Conservation (phyloP, 352 stramenopile species). For the Phytophthora pinifolia region DNA sequence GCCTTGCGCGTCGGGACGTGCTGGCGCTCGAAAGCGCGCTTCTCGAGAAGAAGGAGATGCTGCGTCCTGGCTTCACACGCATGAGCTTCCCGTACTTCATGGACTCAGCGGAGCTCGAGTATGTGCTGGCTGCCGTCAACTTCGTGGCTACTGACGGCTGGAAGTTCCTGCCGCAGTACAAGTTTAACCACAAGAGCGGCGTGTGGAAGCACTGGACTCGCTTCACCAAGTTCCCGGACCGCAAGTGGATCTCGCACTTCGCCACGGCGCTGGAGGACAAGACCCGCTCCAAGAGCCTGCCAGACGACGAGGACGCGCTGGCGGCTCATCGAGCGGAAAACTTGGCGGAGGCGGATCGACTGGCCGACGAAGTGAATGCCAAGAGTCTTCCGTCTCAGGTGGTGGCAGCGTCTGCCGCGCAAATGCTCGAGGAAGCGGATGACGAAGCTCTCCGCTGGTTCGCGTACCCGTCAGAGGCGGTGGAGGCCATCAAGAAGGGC, state of each 20-base stretch:
- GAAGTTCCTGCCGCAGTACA: constrained; percentile 95
- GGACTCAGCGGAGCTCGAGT: constrained; percentile 83
- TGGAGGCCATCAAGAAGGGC: constrained; percentile 84
- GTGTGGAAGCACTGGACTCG: constrained; percentile 89
- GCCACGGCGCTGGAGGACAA: constrained; percentile 32
- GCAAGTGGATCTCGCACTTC: constrained; percentile 62
- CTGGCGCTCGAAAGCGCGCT: constrained; percentile 85
- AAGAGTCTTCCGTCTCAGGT: constrained; percentile 28
- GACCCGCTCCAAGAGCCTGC: constrained; percentile 23
- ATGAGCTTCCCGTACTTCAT: constrained; percentile 93
- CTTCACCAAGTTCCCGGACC: constrained; percentile 53
- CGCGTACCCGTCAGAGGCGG: constrained; percentile 72
- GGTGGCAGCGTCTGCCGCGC: constrained; percentile 36
- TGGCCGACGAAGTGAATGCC: constrained; percentile 31
- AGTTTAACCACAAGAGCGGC: constrained; percentile 95
- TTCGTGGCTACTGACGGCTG: constrained; percentile 95
- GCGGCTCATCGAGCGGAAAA: constrained; percentile 43
- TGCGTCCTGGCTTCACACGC: constrained; percentile 95
- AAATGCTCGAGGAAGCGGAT: constrained; percentile 54
- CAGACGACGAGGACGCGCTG: constrained; percentile 38
- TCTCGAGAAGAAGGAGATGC: constrained; percentile 91
- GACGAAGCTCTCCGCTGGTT: constrained; percentile 74
- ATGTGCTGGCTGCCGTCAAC: constrained; percentile 92
- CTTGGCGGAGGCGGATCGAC: constrained; percentile 32
- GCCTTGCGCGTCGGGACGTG: constrained; percentile 74